Base-by-base conservation (phyloP, 768 basidiomycete species). In the Lactifluus hygrophoroides region DNA sequence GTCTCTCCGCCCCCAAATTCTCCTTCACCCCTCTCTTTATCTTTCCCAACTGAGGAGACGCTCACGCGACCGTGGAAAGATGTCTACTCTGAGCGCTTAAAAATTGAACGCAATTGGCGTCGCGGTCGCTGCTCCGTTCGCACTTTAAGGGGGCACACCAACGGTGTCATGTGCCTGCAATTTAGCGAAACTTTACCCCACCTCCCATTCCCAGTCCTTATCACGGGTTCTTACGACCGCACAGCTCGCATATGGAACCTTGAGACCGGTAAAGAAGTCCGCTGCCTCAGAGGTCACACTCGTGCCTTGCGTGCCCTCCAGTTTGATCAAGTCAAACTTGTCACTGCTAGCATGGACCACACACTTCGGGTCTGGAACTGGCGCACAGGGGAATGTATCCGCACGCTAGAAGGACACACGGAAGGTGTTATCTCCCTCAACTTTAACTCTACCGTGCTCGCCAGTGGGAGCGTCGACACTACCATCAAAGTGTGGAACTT, bases 301-400 rank as follows among this genome's bases (percentile, higher is more conserved):
- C 81, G 94, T 23, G 93, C 88, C n/a, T 83, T 99, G 25, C 80
- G 94, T 2, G 85, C 92, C 0, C 76, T 98, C 54, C 96, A 98
- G 73, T 99, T 99, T 65, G 96, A 99, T 70, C 88, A 91, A 61
- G 87, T 82, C 58, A 94, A 96, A 71, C 77, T 98, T 51, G 92
- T 99, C 68, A 98, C 96, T 0, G 96, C 88, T 8, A 89, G 88
- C 63, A 95, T 98, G 94, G 96, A 99, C 68, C 82, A 83, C 64
- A 95, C 93, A 0, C 83, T 99, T 68, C 87, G 90, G 57, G 88
- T 99, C 42, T 99, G 94, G 94, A 86, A 95, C 67, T 97, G 94
- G 94, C 78, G 93, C 52, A 82, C 84, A 28, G 94, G 94, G 27
- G 81, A 83, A 64, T 94, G 91, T 67, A 84, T 95, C 54, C 80